These are phyloP conservation scores for Cajanus cajan DNA, from an alignment of 306 rosid genomes.

Conservation along the genomic window DNA sequence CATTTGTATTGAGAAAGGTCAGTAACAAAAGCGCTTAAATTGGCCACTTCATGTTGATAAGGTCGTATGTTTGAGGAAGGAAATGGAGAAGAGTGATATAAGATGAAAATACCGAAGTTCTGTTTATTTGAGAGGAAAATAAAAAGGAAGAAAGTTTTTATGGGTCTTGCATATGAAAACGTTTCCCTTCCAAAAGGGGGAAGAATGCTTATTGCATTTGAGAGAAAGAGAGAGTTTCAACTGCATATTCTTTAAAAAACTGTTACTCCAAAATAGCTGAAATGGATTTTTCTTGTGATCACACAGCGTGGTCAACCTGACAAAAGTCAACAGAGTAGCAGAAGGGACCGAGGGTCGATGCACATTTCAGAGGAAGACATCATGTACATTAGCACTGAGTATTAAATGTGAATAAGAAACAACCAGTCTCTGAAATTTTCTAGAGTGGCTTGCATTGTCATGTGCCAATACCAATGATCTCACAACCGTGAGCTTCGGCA, in stretches of 20 bases:
- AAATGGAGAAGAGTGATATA: too few species aligned
- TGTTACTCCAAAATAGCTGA: not conserved
- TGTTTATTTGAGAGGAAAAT: too few species aligned
- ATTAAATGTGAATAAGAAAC: conserved; percentile 1
- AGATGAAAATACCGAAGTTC: too few species aligned
- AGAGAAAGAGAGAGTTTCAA: not conserved
- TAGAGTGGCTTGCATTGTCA: not conserved
- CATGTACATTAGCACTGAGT: conserved; percentile 34
- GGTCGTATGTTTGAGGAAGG: not conserved
- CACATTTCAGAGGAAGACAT: conserved; percentile 70
- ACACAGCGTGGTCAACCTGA: conserved; percentile 81
- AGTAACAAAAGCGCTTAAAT: not conserved
- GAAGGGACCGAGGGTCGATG: conserved; percentile 66
- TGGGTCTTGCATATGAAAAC: too few species aligned
- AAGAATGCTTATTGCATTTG: too few species aligned
- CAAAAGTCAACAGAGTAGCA: conserved; percentile 39
- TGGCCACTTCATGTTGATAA: not conserved
- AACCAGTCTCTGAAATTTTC: not conserved
- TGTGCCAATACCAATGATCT: not conserved
- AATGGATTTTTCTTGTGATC: not conserved
- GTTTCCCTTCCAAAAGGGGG: too few species aligned
- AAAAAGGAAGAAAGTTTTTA: too few species aligned
- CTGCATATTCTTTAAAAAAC: not conserved
- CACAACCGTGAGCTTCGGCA: not conserved
- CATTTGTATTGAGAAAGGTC: conserved; percentile 48